phyloP scores from a whole-genome alignment of 2,329 filamentous ascomycete genomes.

The Apiospora sp. region DNA sequence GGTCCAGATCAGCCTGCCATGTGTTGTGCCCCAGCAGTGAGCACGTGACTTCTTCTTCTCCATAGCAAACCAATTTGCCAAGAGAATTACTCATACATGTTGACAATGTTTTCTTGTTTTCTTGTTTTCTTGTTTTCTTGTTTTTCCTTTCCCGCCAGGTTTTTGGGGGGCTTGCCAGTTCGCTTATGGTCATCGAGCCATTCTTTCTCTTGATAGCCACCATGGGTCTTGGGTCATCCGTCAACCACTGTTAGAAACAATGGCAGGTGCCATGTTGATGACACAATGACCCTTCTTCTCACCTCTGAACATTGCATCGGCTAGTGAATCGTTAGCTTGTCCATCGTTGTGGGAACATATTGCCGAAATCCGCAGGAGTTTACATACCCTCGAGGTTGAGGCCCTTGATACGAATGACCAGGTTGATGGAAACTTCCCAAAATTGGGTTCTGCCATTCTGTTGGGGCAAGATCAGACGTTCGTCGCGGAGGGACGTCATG shows the following conservation, averaged over 20 bases:
- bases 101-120: neutral
- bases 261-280: neutral
- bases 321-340: neutral
- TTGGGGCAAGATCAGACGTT: neutral
- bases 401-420: neutral
- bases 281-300: neutral
- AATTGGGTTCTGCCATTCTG: neutral
- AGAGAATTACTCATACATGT: neutral
- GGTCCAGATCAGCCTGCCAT: neutral
- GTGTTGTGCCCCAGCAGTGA: neutral
- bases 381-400: conserved; percentile 3
- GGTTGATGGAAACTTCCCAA: neutral
- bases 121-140: too few species aligned
- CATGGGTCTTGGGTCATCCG: neutral
- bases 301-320: neutral
- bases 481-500: neutral
- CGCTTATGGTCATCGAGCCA: neutral
- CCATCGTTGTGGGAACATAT: neutral
- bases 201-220: neutral
- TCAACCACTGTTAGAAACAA: neutral
- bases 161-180: too few species aligned
- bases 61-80: neutral
- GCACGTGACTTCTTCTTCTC: neutral
- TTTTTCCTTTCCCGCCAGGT: too few species aligned
- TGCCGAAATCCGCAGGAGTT: neutral